phyloP scores from a whole-genome alignment of 345 rosid species.

The Gossypium arboreum region DNA sequence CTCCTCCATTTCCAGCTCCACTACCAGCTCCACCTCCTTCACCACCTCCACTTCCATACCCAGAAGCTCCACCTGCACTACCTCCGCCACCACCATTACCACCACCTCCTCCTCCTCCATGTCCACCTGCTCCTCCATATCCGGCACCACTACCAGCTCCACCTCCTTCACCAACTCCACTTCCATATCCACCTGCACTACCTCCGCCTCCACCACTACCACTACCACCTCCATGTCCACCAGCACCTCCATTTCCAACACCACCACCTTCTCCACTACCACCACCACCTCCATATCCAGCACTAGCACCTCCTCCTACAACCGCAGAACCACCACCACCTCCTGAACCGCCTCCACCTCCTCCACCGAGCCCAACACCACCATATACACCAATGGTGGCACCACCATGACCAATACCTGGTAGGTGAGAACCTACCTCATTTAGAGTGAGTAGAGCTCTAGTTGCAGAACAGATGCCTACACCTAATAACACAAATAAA shows the following conservation, averaged over 20 bases:
- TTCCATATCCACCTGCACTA: constrained; percentile 11
- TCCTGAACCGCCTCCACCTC: constrained; percentile 20
- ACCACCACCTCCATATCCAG: constrained; percentile 22
- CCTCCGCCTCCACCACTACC: constrained; percentile 14
- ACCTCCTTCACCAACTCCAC: constrained; percentile 27
- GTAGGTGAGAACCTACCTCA: constrained; percentile 18
- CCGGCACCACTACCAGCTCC: constrained; percentile 29
- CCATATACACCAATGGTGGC: not conserved
- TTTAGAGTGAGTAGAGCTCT: constrained; percentile 35
- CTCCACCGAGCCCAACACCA: not conserved
- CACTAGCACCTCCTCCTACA: constrained; percentile 15
- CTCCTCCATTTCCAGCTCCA: constrained; percentile 18
- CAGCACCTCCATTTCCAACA: constrained; percentile 24
- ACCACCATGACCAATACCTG: constrained; percentile 3
- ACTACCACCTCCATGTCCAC: constrained; percentile 22
- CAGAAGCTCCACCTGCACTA: constrained; percentile 2
- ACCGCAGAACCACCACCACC: constrained; percentile 16
- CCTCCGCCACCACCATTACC: constrained; percentile 20
- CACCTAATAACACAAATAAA: constrained; percentile 28
- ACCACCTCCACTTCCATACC: constrained; percentile 23
- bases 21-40: constrained; percentile 17
- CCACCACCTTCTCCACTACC: constrained; percentile 14
- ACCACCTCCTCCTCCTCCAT: constrained; percentile 13
- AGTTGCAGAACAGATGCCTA: constrained; percentile 37
- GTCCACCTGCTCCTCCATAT: not conserved